Conservation (phyloP, 148 eudicot species). For the Tetragonia tetragonoides region DNA sequence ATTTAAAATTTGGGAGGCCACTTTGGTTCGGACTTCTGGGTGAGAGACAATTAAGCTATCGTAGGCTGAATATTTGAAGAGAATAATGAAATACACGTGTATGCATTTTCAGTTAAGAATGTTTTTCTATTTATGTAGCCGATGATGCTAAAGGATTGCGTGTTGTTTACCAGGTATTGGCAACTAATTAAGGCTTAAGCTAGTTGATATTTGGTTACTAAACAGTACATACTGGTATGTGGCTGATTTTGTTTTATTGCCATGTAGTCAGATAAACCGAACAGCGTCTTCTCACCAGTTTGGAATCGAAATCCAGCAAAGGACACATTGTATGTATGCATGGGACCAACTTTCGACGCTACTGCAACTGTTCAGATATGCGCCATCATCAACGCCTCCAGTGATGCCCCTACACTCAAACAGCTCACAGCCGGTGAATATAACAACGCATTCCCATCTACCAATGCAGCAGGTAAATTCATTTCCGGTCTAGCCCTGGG, state of each 20-base stretch:
- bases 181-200: background rate
- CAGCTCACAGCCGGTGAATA: background rate
- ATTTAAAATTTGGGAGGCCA: no score
- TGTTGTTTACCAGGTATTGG: constrained; percentile 14
- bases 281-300: constrained; percentile 12
- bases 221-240: background rate
- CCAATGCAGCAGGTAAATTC: constrained; percentile 11
- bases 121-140: constrained; percentile 18
- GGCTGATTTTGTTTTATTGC: background rate
- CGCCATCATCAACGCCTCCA: background rate
- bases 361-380: background rate
- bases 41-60: no score
- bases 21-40: no score
- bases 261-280: background rate
- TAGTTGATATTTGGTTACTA: background rate
- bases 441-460: constrained; percentile 26
- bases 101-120: no score
- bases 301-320: constrained; percentile 14
- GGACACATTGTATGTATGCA: constrained; percentile 21
- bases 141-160: background rate
- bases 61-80: no score
- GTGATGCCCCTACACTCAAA: background rate
- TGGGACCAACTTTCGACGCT: constrained; percentile 20
- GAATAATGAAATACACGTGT: no score
- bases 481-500: background rate